Base-by-base conservation (phyloP, 2,329 filamentous ascomycete genomes). In the Geoglossum cookeanum region DNA sequence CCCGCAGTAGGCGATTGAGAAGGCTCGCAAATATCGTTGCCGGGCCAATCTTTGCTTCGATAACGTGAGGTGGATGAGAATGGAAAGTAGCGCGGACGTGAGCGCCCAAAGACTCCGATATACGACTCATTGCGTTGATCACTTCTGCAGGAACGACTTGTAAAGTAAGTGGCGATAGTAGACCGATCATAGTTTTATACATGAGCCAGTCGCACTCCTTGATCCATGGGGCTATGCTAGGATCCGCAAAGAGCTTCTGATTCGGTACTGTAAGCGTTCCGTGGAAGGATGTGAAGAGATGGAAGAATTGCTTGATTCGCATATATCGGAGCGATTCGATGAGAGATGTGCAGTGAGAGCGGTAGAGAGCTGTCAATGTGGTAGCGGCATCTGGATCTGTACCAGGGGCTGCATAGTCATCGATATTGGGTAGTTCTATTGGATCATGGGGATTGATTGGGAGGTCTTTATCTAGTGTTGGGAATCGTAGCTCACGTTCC, bases 201-300 rank as follows among this genome's bases (percentile, higher is more conserved):
- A 96, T 86, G 37, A 91, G 78, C 71, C 92, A 94, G 68, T 98
- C 92, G 67, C 88, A 95, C 68, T 94, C 85, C 67, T 92, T 87
- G 60, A 98, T 94, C 92, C 92, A 98, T 1, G 85, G 78, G 2
- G 89, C 87, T 57, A 97, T 74, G 57, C 82, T 83, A 1, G 85
- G 81, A 65, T 94, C 81, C 13, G 83, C 82, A 64, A 98, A 85
- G 1, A 98, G 73, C 69, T 94, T 96, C 68, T 96, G 89, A 2
- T 97, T 91, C 4, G 92, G 92, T 69, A 96, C 94, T 0, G 92
- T 98, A 64, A 98, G 78, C 1, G 90, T 97, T 57, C 92, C 92
- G 65, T 95, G 88, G 68, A 98, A 97, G 0, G 91, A 92, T 4
- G 86, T 90, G 68, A 94, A 95, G 15, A 96, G 79, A 62, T 94